A percentile compares a stretch with the other conserved stretches of the same genome.
phyloP scores from a whole-genome alignment of 2,329 filamentous ascomycete genomes.

The Fusarium guadeloupense region DNA sequence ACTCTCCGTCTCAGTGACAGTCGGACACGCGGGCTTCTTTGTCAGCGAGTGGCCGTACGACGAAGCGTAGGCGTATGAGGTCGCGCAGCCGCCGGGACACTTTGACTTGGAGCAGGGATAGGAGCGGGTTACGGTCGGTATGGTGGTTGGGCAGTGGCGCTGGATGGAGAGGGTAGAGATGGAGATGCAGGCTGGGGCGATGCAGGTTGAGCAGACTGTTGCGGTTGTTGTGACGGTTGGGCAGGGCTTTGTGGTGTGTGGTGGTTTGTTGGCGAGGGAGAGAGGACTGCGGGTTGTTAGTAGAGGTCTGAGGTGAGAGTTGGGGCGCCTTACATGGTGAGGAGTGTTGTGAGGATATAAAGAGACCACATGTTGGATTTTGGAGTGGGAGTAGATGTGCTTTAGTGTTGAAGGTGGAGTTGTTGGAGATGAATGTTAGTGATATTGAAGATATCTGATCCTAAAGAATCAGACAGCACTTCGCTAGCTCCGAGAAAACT shows the following conservation, averaged over 20 bases:
- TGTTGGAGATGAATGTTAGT: too few relatives aligned
- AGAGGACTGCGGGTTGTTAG: slow-evolving; percentile 19
- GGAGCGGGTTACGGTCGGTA: slow-evolving; percentile 41
- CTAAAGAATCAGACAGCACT: neutral
- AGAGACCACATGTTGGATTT: slow-evolving; percentile 17
- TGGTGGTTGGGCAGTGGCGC: slow-evolving; percentile 42
- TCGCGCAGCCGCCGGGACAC: slow-evolving; percentile 41
- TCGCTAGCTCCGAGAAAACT: neutral
- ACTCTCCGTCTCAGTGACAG: slow-evolving; percentile 45
- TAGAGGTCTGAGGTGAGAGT: neutral
- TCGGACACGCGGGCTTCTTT: slow-evolving; percentile 44
- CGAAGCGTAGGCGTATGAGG: slow-evolving; percentile 37
- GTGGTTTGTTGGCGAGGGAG: slow-evolving; percentile 4
- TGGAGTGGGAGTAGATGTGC: neutral
- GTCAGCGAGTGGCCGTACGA: slow-evolving; percentile 22
- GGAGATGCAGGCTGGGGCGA: slow-evolving; percentile 44
- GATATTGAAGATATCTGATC: too few relatives aligned
- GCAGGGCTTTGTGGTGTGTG: slow-evolving; percentile 31
- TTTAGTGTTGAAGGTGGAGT: neutral
- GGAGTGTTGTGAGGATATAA: slow-evolving; percentile 6
- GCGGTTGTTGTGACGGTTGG: slow-evolving; percentile 48
- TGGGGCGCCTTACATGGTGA: slow-evolving; percentile 11
- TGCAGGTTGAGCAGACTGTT: slow-evolving; percentile 48
- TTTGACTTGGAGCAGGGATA: slow-evolving; percentile 36
- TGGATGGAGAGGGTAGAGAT: slow-evolving; percentile 46